phyloP scores from a whole-genome alignment of 1,284 basidiomycete genomes.

The Stereum hirsutum region DNA sequence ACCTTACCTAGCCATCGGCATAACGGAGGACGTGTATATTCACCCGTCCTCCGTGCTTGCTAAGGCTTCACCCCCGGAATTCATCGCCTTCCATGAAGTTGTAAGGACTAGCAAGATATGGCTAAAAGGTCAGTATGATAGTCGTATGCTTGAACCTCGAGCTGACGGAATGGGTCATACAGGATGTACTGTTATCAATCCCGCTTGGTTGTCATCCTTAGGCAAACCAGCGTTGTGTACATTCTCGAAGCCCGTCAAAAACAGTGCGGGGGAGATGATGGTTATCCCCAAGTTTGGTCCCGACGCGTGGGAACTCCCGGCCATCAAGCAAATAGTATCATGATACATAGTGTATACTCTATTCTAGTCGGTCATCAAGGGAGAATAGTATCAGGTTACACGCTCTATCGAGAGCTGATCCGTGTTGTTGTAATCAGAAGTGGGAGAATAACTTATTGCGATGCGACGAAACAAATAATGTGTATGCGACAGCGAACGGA shows the following conservation, averaged over 20 bases:
- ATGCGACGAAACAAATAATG: too few species aligned
- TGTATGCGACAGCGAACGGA: too few species aligned
- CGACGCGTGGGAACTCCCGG: constrained; percentile 78
- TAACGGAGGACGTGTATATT: constrained; percentile 85
- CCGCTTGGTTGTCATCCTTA: constrained; percentile 80
- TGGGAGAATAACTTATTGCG: too few species aligned
- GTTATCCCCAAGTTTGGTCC: constrained; percentile 79
- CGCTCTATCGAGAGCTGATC: too few species aligned
- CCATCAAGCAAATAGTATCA: constrained; percentile 42
- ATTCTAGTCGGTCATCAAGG: too few species aligned
- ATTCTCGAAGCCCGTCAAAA: constrained; percentile 80
- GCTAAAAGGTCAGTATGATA: constrained; percentile 61
- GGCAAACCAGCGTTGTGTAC: constrained; percentile 77
- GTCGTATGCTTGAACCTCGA: constrained; percentile 7
- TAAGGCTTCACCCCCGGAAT: constrained; percentile 73
- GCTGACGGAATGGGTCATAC: constrained; percentile 7
- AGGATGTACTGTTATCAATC: constrained; percentile 83
- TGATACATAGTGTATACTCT: too few species aligned
- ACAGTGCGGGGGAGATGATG: constrained; percentile 54
- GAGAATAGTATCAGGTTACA: too few species aligned
- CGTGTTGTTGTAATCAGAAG: not conserved
- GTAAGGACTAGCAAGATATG: constrained; percentile 69
- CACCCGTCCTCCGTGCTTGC: constrained; percentile 85
- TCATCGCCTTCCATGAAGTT: constrained; percentile 80
- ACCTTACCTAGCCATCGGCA: constrained; percentile 78